Evolutionary conservation across 108 stramenopile genomes (phyloP).

Genomic region (Nitzschia sp.): DNA sequence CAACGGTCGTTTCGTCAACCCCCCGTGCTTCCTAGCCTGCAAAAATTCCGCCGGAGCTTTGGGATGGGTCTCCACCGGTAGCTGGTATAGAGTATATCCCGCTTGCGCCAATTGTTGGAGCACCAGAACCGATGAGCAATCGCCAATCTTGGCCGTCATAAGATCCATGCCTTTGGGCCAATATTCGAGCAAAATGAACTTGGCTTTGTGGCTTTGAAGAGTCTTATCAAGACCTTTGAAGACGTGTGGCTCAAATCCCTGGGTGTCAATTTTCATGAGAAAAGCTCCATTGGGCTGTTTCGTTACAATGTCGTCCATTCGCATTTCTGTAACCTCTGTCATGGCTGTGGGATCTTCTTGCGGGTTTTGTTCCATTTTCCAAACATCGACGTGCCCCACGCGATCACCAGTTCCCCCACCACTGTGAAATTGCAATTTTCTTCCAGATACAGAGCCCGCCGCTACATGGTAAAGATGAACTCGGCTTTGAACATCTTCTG

Average conservation of each 20-base stretch:
- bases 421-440: conserved; percentile 9
- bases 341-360: background rate
- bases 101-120: conserved; percentile 1
- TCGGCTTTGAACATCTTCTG: conserved; percentile 2
- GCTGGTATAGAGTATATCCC: conserved; percentile 13
- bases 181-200: conserved; percentile 27
- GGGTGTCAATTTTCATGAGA: conserved; percentile 38
- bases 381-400: conserved; percentile 26
- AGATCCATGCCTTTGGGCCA: conserved; percentile 41
- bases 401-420: conserved; percentile 32
- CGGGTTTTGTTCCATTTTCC: conserved; percentile 19
- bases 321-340: conserved; percentile 1
- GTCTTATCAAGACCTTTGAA: conserved; percentile 23
- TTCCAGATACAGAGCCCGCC: background rate
- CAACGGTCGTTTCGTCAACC: background rate
- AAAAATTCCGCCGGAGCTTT: background rate
- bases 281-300: conserved; percentile 4
- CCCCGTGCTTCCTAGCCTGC: background rate
- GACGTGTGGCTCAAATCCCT: conserved; percentile 40
- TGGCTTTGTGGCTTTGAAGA: background rate
- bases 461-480: conserved; percentile 26
- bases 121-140: background rate
- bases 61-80: conserved; percentile 19
- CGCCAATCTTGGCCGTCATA: conserved; percentile 5
- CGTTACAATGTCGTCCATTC: background rate